Percentiles rank a stretch among this genome's conserved stretches.
Evolutionary conservation across 2,329 filamentous ascomycete species (phyloP).

Genomic region (Alternaria hordeiaustralica): DNA sequence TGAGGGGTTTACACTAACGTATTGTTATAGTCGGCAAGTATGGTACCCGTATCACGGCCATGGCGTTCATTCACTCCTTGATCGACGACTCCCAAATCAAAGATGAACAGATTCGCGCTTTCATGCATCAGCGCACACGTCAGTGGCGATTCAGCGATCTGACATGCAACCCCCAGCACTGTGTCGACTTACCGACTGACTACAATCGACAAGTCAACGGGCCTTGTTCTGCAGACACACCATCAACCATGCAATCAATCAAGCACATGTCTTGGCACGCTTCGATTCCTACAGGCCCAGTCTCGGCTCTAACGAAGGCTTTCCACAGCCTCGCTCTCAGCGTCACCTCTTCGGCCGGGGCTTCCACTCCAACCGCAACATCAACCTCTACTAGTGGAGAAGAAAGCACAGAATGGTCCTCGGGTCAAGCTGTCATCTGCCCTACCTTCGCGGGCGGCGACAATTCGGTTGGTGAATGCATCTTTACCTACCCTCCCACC

Average conservation of each 20-base stretch:
- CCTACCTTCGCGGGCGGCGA: conserved; percentile 71
- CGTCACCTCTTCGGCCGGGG: neutral
- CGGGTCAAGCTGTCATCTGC: conserved; percentile 41
- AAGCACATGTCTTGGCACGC: conserved; percentile 25
- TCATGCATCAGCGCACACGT: conserved; percentile 41
- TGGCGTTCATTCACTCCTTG: conserved; percentile 39
- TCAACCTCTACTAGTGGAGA: neutral
- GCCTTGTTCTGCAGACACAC: neutral
- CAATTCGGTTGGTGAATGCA: conserved; percentile 63
- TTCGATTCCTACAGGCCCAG: neutral
- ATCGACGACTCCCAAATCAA: conserved; percentile 30
- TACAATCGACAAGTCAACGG: conserved; percentile 11
- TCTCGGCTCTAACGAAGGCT: conserved; percentile 10
- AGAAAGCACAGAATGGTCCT: conserved; percentile 14
- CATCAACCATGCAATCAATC: neutral
- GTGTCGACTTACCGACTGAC: conserved; percentile 30
- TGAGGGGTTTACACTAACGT: conserved; percentile 9
- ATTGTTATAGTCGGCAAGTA: conserved; percentile 32
- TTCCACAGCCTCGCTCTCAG: conserved; percentile 14
- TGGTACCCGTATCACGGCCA: conserved; percentile 33
- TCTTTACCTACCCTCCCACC: conserved; percentile 61
- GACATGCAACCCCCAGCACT: conserved; percentile 23
- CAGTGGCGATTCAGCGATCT: conserved; percentile 39
- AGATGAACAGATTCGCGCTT: conserved; percentile 30
- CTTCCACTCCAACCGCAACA: neutral